These are phyloP conservation scores for Phaeosphaeriaceae sp. DNA, from an alignment of 2,329 filamentous ascomycete genomes.

Conservation along the genomic window DNA sequence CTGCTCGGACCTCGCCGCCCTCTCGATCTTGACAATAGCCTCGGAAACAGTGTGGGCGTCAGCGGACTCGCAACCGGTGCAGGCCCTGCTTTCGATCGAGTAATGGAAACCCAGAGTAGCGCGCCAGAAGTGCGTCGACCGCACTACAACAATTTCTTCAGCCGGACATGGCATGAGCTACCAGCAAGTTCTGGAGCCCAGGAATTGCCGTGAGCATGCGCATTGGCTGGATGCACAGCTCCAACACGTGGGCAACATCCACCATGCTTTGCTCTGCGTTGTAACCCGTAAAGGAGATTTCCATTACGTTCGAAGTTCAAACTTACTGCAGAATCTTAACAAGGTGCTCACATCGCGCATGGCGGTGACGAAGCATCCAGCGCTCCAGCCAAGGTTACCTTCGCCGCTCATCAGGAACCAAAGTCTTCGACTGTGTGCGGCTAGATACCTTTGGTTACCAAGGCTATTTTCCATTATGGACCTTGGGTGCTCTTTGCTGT, in stretches of 20 bases:
- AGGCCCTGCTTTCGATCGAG: conserved; percentile 41
- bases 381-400: not conserved
- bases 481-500: not conserved
- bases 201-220: conserved; percentile 6
- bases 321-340: not conserved
- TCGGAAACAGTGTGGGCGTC: conserved; percentile 6
- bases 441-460: not conserved
- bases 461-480: not conserved
- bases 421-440: not conserved
- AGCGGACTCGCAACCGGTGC: conserved; percentile 15
- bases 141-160: conserved; percentile 9
- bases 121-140: conserved; percentile 14
- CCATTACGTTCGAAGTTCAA: conserved; percentile 18
- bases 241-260: conserved; percentile 13
- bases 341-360: conserved; percentile 5
- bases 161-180: conserved; percentile 4
- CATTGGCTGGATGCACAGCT: conserved; percentile 11
- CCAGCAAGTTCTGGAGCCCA: conserved; percentile 11
- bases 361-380: not conserved
- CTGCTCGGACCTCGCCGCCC: conserved; percentile 1
- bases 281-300: conserved; percentile 13
- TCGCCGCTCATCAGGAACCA: not conserved
- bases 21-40: conserved; percentile 3
- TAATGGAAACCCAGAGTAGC: conserved; percentile 39
- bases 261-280: conserved; percentile 12